Evolutionary conservation across 495 filamentous ascomycete genomes (phyloP).

Genomic region (Ramalina intermedia): DNA sequence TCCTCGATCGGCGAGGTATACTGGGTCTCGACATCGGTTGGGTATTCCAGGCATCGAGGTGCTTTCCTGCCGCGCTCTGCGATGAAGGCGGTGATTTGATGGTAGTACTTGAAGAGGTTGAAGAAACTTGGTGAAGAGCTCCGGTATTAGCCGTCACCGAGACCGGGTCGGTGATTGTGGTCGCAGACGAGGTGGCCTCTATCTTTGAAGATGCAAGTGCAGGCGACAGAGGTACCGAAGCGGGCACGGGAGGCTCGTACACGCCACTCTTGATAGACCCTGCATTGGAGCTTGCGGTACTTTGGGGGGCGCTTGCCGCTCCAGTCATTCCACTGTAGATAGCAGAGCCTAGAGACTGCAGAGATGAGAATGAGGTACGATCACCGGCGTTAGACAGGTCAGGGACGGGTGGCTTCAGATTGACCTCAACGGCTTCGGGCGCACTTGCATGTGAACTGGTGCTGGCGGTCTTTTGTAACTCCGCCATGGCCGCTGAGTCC

Average conservation of each 20-base stretch:
- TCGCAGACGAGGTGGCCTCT: constrained; percentile 10
- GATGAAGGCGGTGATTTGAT: constrained; percentile 2
- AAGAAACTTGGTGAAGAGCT: constrained; percentile 8
- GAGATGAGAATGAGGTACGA: constrained; percentile 49
- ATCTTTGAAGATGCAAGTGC: constrained; percentile 9
- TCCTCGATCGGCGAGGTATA: constrained; percentile 45
- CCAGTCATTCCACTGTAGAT: constrained; percentile 11
- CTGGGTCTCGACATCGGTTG: constrained; percentile 11
- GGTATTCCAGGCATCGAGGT: constrained; percentile 13
- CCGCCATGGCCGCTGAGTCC: constrained; percentile 3
- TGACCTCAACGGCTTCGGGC: constrained; percentile 28
- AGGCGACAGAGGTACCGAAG: constrained; percentile 9
- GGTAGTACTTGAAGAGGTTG: neutral
- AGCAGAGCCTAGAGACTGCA: constrained; percentile 48
- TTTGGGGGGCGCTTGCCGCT: constrained; percentile 15
- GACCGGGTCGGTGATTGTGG: constrained; percentile 17
- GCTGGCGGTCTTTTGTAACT: constrained; percentile 12
- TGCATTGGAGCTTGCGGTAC: constrained; percentile 26
- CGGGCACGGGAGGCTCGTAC: constrained; percentile 4
- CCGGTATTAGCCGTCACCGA: constrained; percentile 14
- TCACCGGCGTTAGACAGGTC: constrained; percentile 35
- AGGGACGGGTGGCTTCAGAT: constrained; percentile 24
- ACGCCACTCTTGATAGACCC: constrained; percentile 18
- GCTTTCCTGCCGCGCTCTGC: constrained; percentile 2
- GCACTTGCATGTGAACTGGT: constrained; percentile 4